Evolutionary conservation across 78 protist species (phyloP), one percentile per base, ranked within the genome.

Genomic region (Diacronema lutheri): DNA sequence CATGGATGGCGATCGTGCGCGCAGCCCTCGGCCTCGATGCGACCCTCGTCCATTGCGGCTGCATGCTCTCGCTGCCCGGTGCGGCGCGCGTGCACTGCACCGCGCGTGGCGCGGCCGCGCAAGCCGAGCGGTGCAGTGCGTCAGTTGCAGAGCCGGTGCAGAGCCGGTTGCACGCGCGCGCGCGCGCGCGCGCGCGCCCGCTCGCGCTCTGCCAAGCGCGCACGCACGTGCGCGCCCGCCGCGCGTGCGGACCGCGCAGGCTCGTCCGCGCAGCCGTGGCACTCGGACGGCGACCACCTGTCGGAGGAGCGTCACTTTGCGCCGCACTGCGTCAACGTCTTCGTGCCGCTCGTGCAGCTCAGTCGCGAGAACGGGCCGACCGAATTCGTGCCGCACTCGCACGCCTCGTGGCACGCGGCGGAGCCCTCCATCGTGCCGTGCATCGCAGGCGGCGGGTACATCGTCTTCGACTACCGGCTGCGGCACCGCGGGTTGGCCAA

Each of bases 401-500:
- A 81, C 60, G 9, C 7, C 26, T 38, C 31, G 9, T 62, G 9
- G 23, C 23, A 60, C 38, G 46, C 21, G 31, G 23, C 41, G 35
- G 23, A 0, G 38, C 38, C 58, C 5, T 26, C 35, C 35, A 40
- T 6, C 29, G 41, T 14, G 16, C 77, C 37, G 12, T 58, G 26
- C 23, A 31, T 19, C 21, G 9, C 0, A 1, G 72, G 46, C 10
- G 85, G 85, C 12, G 9, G 6, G 13, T 68, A 41, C 33, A 57
- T 81, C n/a, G 23, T 60, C 57, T 81, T 81, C 26, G 85, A 81
- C 73, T 81, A 81, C 58, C 71, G 85, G 31, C 73, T 81, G 55
- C 57, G 60, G 85, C 85, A 81, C 73, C 85, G 85, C 60, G 85
- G 85, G 16, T 58, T 29, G 16, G 85, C 44, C 16, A 81, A 81